These are phyloP conservation scores for Candida broadrunensis DNA, from an alignment of 805 yeast genomes.

Conservation along the genomic window DNA sequence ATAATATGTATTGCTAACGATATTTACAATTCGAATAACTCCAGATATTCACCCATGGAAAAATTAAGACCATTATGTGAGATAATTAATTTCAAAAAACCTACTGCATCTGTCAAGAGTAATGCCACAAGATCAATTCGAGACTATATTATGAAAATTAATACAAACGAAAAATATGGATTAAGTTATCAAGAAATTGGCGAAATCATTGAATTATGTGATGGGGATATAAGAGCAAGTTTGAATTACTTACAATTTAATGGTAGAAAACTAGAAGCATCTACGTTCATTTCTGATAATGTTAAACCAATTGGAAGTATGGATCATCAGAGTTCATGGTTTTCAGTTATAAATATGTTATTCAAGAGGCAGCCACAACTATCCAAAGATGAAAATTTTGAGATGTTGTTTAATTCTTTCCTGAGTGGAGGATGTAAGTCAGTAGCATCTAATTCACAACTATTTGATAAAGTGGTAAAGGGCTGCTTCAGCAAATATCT, in stretches of 20 bases:
- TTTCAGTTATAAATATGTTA: constrained; percentile 54
- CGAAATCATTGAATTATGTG: constrained; percentile 66
- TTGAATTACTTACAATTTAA: constrained; percentile 78
- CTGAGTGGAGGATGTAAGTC: constrained; percentile 37
- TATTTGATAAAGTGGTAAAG: constrained; percentile 60
- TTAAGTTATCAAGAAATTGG: constrained; percentile 51
- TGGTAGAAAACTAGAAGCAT: constrained; percentile 13
- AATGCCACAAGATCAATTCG: constrained; percentile 35
- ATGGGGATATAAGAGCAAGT: constrained; percentile 84
- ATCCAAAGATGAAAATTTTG: constrained; percentile 47
- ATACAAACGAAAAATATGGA: constrained; percentile 50
- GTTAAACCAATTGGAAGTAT: constrained; percentile 30
- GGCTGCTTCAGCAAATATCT: constrained; percentile 73
- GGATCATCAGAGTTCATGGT: constrained; percentile 70
- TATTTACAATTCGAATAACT: constrained; percentile 49
- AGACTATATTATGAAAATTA: constrained; percentile 44
- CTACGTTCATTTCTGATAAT: constrained; percentile 1
- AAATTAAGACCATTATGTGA: constrained; percentile 73
- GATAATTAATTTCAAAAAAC: constrained; percentile 60
- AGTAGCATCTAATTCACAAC: constrained; percentile 30
- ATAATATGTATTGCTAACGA: constrained; percentile 93
- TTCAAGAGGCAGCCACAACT: constrained; percentile 51
- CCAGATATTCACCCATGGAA: constrained; percentile 57
- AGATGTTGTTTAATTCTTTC: constrained; percentile 43
- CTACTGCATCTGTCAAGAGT: constrained; percentile 48